Base-by-base conservation (phyloP, 2,329 filamentous ascomycete species). In the Trichoderma sp. region DNA sequence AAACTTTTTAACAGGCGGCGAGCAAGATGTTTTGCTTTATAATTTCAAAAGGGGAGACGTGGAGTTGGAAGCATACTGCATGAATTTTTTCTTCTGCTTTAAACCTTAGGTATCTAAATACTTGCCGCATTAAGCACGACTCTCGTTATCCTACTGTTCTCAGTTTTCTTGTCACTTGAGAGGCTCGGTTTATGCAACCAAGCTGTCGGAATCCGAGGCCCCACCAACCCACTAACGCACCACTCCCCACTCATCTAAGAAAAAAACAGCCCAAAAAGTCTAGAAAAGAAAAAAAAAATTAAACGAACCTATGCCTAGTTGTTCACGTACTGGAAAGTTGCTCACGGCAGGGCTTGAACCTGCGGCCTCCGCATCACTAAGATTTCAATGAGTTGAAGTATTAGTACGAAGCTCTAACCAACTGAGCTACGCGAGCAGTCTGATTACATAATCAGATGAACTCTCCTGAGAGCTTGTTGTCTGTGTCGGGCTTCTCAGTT, bases 321-420 rank as follows among this genome's bases (percentile, higher is more conserved):
- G 4, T n/a, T 49, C 6, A 13, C 3, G 3, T 3, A 4, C 8
- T 43, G 6, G 7, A 43, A 43, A 3, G 5, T 3, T 49, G 46
- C 46, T 49, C 46, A 49, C 46, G 46, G 46, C 46, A 49, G 46
- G 51, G 51, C 51, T 54, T 54, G 51, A 54, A 54, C 51, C 51
- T 54, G 51, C 51, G 51, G 26, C 51, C 51, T 54, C 51, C 51
- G 51, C 51, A 1, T 54, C 16, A 54, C 51, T 30, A 54, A 26
- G 24, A 54, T 30, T 26, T 54, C 24, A 30, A 26, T 13, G 18
- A 18, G 51, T 5, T 30, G 24, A 54, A 30, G 24, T 54, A 54
- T 54, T 54, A 54, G 51, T 54, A 54, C 51, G 51, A 54, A 54
- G 51, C 51, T 54, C 51, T 54, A 54, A 54, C 51, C 51, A 54